A percentile compares a stretch with the other conserved stretches of the same genome.
Conservation (phyloP, 176 grass and related monocot genomes). For the Tillandsia fasciculata region DNA sequence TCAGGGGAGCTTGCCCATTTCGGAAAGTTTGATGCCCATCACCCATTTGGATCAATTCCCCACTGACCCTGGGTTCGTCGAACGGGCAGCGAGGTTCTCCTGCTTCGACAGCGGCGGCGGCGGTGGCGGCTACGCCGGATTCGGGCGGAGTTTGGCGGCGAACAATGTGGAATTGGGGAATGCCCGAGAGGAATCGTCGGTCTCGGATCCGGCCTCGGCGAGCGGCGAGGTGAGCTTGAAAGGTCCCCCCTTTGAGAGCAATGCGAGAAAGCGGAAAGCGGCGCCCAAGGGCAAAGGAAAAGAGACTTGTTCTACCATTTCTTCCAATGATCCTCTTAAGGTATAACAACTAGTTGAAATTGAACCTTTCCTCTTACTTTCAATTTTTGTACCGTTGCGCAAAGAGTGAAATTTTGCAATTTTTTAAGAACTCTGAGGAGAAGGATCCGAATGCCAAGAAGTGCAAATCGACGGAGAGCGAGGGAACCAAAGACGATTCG, state of each 20-base stretch:
- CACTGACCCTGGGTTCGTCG: conserved; percentile 49
- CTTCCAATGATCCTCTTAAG: conserved; percentile 47
- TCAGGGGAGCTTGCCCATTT: conserved; percentile 33
- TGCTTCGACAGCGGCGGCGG: conserved; percentile 42
- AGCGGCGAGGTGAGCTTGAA: conserved; percentile 34
- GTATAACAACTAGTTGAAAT: conserved; percentile 36
- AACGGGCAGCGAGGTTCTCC: conserved; percentile 58
- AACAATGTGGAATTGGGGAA: conserved; percentile 30
- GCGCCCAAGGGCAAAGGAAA: conserved; percentile 76
- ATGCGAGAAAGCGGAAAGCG: conserved; percentile 75
- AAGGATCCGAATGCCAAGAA: conserved; percentile 49
- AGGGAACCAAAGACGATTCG: conserved; percentile 43
- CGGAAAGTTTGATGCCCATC: conserved; percentile 46
- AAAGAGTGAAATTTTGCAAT: conserved; percentile 14
- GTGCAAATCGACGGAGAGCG: conserved; percentile 48
- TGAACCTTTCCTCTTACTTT: not conserved
- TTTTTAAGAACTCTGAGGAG: conserved; percentile 28
- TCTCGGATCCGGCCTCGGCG: conserved; percentile 71
- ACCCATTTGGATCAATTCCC: conserved; percentile 62
- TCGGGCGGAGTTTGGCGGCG: conserved; percentile 10
- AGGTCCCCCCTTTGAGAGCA: conserved; percentile 39
- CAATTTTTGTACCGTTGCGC: not conserved
- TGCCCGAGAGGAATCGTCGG: conserved; percentile 61
- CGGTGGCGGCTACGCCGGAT: not conserved
- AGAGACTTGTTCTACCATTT: conserved; percentile 28